phyloP scores from a whole-genome alignment of 78 protist genomes.

The Bigelowiella natans region DNA sequence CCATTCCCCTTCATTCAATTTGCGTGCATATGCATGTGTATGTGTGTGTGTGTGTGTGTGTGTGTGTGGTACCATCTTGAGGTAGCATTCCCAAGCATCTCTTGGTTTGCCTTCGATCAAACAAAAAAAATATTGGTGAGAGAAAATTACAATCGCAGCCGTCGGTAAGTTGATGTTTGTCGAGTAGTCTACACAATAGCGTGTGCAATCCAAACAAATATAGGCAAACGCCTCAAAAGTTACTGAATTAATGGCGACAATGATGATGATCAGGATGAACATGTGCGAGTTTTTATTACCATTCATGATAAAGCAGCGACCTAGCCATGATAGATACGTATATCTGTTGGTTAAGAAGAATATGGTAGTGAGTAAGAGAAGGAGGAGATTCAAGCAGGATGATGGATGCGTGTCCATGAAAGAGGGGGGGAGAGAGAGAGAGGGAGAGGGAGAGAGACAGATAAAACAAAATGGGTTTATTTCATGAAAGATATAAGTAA shows the following conservation, averaged over 20 bases:
- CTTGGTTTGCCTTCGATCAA: constrained; percentile 30
- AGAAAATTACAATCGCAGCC: background rate
- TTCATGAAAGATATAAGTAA: too few relatives aligned
- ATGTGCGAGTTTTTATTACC: background rate
- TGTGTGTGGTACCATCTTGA: constrained; percentile 57
- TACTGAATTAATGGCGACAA: background rate
- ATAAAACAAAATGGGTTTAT: too few relatives aligned
- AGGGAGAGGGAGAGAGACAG: too few relatives aligned
- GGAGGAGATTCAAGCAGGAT: too few relatives aligned
- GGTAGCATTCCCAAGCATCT: constrained; percentile 65
- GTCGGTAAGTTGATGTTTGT: constrained; percentile 10
- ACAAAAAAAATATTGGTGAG: background rate
- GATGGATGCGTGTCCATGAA: too few relatives aligned
- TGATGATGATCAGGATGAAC: background rate
- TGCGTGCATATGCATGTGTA: constrained; percentile 24
- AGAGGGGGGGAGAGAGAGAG: too few relatives aligned
- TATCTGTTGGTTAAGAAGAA: too few relatives aligned
- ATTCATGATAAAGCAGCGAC: constrained; percentile 30
- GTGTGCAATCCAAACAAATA: background rate
- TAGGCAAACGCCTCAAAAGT: background rate
- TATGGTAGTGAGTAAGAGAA: too few relatives aligned
- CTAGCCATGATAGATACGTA: constrained; percentile 50
- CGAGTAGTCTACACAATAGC: constrained; percentile 25
- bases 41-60: too few relatives aligned
- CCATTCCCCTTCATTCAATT: background rate